These are phyloP conservation scores for Lentinus polychrous DNA, from an alignment of 1,284 basidiomycete species.

Conservation along the genomic window DNA sequence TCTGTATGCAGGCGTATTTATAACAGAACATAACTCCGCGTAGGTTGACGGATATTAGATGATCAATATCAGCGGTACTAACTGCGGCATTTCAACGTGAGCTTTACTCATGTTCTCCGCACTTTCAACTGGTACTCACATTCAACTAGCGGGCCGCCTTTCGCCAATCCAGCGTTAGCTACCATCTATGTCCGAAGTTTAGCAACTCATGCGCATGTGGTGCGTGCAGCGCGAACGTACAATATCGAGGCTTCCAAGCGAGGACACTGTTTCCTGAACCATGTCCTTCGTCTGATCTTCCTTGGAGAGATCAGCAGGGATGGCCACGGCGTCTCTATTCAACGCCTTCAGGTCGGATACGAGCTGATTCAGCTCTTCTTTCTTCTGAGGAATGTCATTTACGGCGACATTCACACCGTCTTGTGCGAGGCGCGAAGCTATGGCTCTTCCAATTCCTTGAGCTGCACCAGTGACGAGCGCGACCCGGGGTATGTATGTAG, in stretches of 20 bases:
- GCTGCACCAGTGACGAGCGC: slow-evolving; percentile 22
- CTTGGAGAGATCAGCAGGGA: slow-evolving; percentile 23
- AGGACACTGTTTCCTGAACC: slow-evolving; percentile 19
- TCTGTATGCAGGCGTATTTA: slow-evolving; percentile 24
- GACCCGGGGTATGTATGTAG: background rate
- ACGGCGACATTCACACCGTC: slow-evolving; percentile 24
- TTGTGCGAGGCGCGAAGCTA: slow-evolving; percentile 20
- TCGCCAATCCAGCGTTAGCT: slow-evolving; percentile 24
- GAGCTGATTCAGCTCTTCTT: slow-evolving; percentile 13
- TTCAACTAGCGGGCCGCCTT: slow-evolving; percentile 12
- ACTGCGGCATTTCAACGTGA: too few species aligned
- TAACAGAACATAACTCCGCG: slow-evolving; percentile 25
- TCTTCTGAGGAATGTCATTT: slow-evolving; percentile 21
- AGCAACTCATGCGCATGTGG: background rate
- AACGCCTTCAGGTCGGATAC: slow-evolving; percentile 16
- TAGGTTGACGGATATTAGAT: slow-evolving; percentile 20
- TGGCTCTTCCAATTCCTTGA: slow-evolving; percentile 22
- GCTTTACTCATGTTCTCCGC: background rate
- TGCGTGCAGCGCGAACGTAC: slow-evolving; percentile 7
- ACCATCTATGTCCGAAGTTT: slow-evolving; percentile 20
- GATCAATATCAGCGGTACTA: slow-evolving; percentile 17
- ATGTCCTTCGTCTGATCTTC: slow-evolving; percentile 25
- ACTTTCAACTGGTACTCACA: slow-evolving; percentile 11
- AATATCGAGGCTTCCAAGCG: slow-evolving; percentile 23
- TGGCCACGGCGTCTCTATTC: slow-evolving; percentile 15